Conservation (phyloP, 257 asterid species). For the Eucommia ulmoides region DNA sequence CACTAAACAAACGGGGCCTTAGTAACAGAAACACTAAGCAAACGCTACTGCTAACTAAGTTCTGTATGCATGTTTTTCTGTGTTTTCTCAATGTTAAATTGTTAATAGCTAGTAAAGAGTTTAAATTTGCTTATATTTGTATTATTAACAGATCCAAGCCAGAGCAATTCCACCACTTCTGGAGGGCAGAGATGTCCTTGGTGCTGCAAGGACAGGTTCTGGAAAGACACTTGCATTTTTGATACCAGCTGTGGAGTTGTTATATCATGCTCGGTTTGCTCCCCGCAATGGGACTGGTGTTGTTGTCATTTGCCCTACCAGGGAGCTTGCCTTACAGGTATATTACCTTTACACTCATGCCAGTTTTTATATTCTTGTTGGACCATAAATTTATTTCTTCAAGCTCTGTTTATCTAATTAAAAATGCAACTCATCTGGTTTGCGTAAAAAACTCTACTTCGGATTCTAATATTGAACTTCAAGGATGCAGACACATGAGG, state of each 20-base stretch:
- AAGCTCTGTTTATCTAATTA: not conserved
- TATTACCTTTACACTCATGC: not conserved
- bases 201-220: constrained; percentile 98
- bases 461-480: constrained; percentile 1
- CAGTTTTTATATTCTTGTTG: no score
- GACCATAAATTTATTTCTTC: no score
- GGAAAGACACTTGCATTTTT: constrained; percentile 95
- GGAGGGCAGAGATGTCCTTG: constrained; percentile 85
- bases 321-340: constrained; percentile 97
- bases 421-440: not conserved
- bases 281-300: constrained; percentile 93
- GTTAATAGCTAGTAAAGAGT: not conserved
- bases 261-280: constrained; percentile 34
- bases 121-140: not conserved
- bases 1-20: not conserved
- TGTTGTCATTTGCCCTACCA: constrained; percentile 83
- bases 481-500: constrained; percentile 72
- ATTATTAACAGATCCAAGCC: constrained; percentile 69
- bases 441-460: not conserved
- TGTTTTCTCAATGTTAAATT: not conserved
- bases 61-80: not conserved
- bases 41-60: not conserved
- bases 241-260: constrained; percentile 78
- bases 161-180: constrained; percentile 73
- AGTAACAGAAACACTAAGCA: not conserved